Percentiles rank a stretch among this genome's conserved stretches.
These are phyloP conservation scores for Cichorium intybus DNA, from an alignment of 140 eudicot genomes.

Conservation along the genomic window DNA sequence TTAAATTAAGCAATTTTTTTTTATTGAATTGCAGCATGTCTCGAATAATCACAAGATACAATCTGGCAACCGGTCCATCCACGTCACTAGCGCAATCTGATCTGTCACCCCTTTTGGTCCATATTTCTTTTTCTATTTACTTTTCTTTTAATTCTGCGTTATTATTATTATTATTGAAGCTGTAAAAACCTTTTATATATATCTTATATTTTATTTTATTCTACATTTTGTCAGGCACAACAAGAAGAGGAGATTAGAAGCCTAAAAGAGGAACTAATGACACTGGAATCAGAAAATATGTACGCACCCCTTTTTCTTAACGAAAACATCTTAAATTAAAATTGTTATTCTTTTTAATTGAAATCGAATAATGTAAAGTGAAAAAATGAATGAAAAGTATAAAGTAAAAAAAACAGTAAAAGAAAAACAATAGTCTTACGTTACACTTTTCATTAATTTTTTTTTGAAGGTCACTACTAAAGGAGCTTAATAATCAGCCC, in stretches of 20 bases:
- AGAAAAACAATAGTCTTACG: background rate
- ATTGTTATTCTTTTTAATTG: too few relatives aligned
- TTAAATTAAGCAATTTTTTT: too few relatives aligned
- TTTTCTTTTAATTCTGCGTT: too few relatives aligned
- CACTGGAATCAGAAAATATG: slow-evolving; percentile 16
- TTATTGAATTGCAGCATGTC: slow-evolving; percentile 14
- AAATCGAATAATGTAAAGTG: too few relatives aligned
- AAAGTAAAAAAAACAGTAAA: too few relatives aligned
- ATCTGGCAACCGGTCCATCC: background rate
- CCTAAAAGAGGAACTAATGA: slow-evolving; percentile 13
- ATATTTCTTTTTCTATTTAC: background rate
- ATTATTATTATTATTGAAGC: background rate
- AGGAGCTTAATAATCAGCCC: slow-evolving; percentile 12
- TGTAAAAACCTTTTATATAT: background rate
- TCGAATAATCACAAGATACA: slow-evolving; percentile 18
- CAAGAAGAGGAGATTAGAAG: slow-evolving; percentile 19
- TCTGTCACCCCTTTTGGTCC: slow-evolving; percentile 12
- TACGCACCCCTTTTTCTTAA: too few relatives aligned
- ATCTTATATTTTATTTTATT: background rate
- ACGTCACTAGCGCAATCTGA: background rate
- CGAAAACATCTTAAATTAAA: too few relatives aligned
- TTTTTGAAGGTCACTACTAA: slow-evolving; percentile 19
- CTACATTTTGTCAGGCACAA: slow-evolving; percentile 8
- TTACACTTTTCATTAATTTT: background rate
- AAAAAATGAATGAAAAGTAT: background rate